phyloP scores from a whole-genome alignment of 176 grass and related monocot genomes.

The Zea luxurians region DNA sequence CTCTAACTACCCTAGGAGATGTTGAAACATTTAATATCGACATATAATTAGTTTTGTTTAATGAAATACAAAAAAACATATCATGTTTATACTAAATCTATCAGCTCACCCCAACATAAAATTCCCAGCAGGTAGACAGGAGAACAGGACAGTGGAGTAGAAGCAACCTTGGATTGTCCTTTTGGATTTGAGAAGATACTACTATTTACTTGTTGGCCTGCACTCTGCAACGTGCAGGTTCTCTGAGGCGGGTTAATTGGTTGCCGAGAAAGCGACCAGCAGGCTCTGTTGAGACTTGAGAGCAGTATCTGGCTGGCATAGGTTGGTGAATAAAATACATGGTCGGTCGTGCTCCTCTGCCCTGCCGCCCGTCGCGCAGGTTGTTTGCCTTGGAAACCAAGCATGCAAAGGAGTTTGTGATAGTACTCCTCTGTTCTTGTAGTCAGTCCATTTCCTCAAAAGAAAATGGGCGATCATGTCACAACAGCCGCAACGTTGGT shows the following conservation, averaged over 20 bases:
- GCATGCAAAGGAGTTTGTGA: conserved; percentile 1
- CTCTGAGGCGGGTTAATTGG: conserved; percentile 3
- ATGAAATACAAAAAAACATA: too few relatives aligned
- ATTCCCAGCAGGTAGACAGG: neutral
- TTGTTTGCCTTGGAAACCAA: conserved; percentile 54
- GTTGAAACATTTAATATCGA: too few relatives aligned
- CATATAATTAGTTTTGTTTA: too few relatives aligned
- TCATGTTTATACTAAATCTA: too few relatives aligned
- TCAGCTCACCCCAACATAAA: too few relatives aligned
- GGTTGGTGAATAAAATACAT: neutral
- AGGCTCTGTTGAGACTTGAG: neutral
- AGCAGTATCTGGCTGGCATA: too few relatives aligned
- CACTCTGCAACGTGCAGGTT: conserved; percentile 29
- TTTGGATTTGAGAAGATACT: neutral
- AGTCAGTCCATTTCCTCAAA: neutral
- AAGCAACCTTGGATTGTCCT: conserved; percentile 8
- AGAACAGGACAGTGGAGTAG: neutral
- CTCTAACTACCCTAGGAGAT: too few relatives aligned
- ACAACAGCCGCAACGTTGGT: neutral
- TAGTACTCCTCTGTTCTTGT: too few relatives aligned
- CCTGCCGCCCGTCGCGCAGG: neutral
- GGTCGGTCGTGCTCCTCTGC: neutral
- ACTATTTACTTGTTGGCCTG: neutral
- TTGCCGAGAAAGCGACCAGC: conserved; percentile 43
- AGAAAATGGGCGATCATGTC: neutral